A percentile compares a stretch with the other conserved stretches of the same genome.
Evolutionary conservation across 2,329 filamentous ascomycete genomes (phyloP).

Genomic region (Fusarium buxicola): DNA sequence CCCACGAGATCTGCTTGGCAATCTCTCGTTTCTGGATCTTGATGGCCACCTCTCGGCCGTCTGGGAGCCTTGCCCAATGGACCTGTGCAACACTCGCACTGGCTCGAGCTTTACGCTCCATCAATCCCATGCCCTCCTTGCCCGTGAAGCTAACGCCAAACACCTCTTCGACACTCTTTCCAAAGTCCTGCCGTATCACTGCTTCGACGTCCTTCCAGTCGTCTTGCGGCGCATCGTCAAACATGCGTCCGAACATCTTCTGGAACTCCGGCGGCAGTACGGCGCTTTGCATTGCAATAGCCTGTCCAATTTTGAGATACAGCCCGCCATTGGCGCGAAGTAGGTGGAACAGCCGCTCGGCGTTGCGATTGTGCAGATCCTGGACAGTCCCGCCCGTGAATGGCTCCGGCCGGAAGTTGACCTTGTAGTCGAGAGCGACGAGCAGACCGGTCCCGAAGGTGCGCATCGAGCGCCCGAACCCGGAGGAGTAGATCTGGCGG

Average conservation of each 20-base stretch:
- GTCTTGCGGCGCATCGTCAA: conserved; percentile 96
- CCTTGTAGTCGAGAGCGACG: conserved; percentile 92
- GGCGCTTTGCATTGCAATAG: conserved; percentile 97
- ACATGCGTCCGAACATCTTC: conserved; percentile 96
- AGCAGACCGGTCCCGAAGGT: conserved; percentile 85
- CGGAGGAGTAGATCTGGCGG: conserved; percentile 79
- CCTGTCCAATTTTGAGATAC: conserved; percentile 98
- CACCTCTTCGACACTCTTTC: conserved; percentile 86
- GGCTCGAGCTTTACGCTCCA: conserved; percentile 71
- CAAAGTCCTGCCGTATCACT: conserved; percentile 91
- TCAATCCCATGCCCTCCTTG: conserved; percentile 73
- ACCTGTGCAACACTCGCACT: conserved; percentile 97
- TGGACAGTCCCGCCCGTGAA: conserved; percentile 77
- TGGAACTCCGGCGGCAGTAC: conserved; percentile 94
- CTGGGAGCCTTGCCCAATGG: conserved; percentile 87
- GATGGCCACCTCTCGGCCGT: conserved; percentile 92
- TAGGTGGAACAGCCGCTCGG: conserved; percentile 83
- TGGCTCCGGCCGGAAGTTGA: conserved; percentile 90
- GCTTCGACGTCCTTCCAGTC: conserved; percentile 85
- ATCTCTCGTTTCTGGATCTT: conserved; percentile 99
- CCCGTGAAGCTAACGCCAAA: conserved; percentile 88
- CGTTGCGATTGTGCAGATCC: conserved; percentile 85
- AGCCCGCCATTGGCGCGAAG: conserved; percentile 89
- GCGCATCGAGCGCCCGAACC: conserved; percentile 79
- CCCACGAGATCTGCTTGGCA: conserved; percentile 89